Percentiles rank a stretch among this genome's conserved stretches.
Conservation (phyloP, 345 rosid species). For the Xanthoceras sorbifolium region DNA sequence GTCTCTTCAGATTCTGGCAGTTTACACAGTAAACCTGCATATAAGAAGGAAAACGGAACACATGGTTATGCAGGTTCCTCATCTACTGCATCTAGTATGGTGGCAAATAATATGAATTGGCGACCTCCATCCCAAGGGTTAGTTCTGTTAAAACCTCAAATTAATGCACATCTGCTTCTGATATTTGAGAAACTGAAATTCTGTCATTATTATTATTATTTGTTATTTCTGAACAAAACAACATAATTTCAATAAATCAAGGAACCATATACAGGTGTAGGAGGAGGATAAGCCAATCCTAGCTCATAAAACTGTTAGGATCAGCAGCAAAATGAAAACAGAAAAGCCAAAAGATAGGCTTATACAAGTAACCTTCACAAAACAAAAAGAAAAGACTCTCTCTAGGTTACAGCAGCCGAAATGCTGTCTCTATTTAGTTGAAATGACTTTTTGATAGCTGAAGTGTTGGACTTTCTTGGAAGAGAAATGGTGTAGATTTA, state of each 20-base stretch:
- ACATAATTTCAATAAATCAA: too few relatives aligned
- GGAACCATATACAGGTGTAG: too few relatives aligned
- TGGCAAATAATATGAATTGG: constrained; percentile 39
- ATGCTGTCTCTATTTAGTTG: neutral
- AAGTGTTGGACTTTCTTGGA: neutral
- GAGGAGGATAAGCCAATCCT: too few relatives aligned
- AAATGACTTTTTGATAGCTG: neutral
- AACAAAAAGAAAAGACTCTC: too few relatives aligned
- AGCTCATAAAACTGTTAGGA: too few relatives aligned
- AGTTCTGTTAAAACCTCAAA: constrained; percentile 8
- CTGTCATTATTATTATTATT: too few relatives aligned
- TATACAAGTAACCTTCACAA: too few relatives aligned
- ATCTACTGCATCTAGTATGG: constrained; percentile 51
- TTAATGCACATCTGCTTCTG: neutral
- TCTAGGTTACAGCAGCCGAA: too few relatives aligned
- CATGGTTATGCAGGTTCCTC: constrained; percentile 51
- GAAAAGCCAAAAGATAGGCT: too few relatives aligned
- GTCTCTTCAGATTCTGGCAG: constrained; percentile 59
- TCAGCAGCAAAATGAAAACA: too few relatives aligned
- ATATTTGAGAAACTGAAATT: neutral
- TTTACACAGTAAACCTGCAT: constrained; percentile 57
- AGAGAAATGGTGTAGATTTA: neutral
- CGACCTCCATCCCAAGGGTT: constrained; percentile 56
- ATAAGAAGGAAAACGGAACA: constrained; percentile 80
- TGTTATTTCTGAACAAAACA: too few relatives aligned